Evolutionary conservation across 2,329 filamentous ascomycete species (phyloP).

Genomic region (Magnaporthiopsis rhizophila): DNA sequence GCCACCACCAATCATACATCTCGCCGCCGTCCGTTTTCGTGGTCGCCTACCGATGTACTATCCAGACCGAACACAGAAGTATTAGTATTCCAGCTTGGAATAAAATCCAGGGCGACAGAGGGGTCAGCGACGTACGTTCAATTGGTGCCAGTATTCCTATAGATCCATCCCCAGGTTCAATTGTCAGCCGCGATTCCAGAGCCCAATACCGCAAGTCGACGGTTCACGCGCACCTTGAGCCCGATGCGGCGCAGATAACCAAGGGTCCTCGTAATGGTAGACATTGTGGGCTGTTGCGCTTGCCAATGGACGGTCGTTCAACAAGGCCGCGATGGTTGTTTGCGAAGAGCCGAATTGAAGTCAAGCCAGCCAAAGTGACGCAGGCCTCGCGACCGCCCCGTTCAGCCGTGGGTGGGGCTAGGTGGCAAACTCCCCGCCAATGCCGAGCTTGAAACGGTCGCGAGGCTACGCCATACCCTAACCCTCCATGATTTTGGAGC

Average conservation of each 20-base stretch:
- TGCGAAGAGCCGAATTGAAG: conserved; percentile 1
- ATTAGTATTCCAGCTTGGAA: neutral
- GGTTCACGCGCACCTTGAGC: conserved; percentile 56
- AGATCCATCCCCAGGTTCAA: conserved; percentile 2
- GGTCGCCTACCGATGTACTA: conserved; percentile 48
- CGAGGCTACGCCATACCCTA: neutral
- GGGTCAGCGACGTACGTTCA: conserved; percentile 63
- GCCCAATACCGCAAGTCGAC: neutral
- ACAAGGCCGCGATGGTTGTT: neutral
- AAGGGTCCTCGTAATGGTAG: conserved; percentile 79
- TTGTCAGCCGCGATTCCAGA: conserved; percentile 25
- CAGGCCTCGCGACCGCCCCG: neutral
- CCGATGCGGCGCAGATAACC: conserved; percentile 82
- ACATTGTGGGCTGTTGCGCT: conserved; percentile 57
- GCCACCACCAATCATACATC: neutral
- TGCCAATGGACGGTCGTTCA: conserved; percentile 20
- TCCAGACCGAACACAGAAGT: conserved; percentile 9
- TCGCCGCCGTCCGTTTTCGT: neutral
- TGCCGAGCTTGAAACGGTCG: neutral
- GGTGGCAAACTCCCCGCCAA: neutral
- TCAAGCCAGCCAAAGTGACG: conserved; percentile 5
- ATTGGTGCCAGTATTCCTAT: conserved; percentile 84
- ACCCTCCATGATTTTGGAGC: neutral
- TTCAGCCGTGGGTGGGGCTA: neutral
- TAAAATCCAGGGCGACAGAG: conserved; percentile 8